Conservation (phyloP, 1,139 yeast genomes). For the Candida labiduridarum region DNA sequence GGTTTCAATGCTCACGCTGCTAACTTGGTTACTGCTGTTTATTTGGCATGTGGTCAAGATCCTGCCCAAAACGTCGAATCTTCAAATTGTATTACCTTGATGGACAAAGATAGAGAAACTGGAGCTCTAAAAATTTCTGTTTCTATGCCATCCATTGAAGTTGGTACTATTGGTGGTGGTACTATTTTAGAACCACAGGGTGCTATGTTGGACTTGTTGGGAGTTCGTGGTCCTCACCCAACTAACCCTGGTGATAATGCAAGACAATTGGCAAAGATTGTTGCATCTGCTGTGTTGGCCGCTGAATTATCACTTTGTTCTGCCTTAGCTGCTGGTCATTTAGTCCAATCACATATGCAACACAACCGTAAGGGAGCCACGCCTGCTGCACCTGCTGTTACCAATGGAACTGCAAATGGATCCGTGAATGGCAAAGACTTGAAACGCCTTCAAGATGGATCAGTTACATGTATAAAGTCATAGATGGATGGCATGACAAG, state of each 20-base stretch:
- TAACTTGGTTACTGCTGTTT: conserved; percentile 90
- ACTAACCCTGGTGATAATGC: conserved; percentile 94
- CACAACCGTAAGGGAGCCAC: conserved; percentile 79
- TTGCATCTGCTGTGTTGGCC: conserved; percentile 94
- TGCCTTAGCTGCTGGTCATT: conserved; percentile 97
- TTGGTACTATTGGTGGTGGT: conserved; percentile 99
- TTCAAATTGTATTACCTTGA: conserved; percentile 93
- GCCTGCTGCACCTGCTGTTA: conserved; percentile 20
- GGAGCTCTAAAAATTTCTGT: conserved; percentile 92
- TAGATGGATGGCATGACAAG: conserved; percentile 8
- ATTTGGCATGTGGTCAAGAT: conserved; percentile 95
- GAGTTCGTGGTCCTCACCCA: conserved; percentile 95
- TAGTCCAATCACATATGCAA: conserved; percentile 96
- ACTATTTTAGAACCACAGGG: conserved; percentile 97
- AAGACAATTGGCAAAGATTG: conserved; percentile 89
- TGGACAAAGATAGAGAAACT: conserved; percentile 63
- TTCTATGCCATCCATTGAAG: conserved; percentile 98
- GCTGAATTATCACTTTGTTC: conserved; percentile 94
- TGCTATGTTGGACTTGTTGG: conserved; percentile 91
- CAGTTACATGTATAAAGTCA: conserved; percentile 70
- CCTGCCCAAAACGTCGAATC: conserved; percentile 98
- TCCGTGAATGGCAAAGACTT: conserved; percentile 38
- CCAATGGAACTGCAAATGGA: conserved; percentile 14
- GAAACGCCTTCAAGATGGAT: conserved; percentile 64
- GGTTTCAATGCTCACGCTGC: conserved; percentile 99